Base-by-base conservation (phyloP, 257 asterid genomes). In the Penstemon newberryi region DNA sequence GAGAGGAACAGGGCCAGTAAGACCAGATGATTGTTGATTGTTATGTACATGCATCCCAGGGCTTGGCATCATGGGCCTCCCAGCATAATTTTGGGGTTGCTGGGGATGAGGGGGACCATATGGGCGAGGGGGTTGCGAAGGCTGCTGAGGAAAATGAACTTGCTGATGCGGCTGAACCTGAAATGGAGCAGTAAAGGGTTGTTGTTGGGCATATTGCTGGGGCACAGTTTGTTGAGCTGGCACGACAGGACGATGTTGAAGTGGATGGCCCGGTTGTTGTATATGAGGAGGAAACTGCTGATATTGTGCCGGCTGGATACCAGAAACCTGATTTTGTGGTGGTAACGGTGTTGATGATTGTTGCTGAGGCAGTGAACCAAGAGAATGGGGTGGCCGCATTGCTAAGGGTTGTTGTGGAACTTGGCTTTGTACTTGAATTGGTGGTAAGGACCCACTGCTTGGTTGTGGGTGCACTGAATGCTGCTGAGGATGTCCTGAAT, bases 161-260 rank as follows among this genome's bases (percentile, higher is more conserved):
- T 82, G 95, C 73, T 79, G 85, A 65, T 77, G 85, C 45, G 74
- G 69, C 78, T 84, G 96, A 74, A 79, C 76, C 43, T 76, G 95
- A 70, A 61, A 60, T 45, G 83, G 75, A 69, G 80, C 81, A 70
- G 57, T 53, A 74, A 79, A 78, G 41, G 86, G 82, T 79, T 79
- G 91, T 54, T 78, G 94, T n/a, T 84, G 95, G 42, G 76, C 63
- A 71, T 77, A 83, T 64, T 82, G 86, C 70, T 80, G 94, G 43
- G 95, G 81, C 36, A 69, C 53, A 19, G 66, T 69, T 43, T 79
- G 96, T 68, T 82, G 95, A 77, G 51, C 75, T 33, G 85, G 80
- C 63, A 78, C 41, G 37, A 65, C 75, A 54, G 86, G 90, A 61
- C 78, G 85, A 73, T 79, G 89, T 38, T 81, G 97, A 76, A 59